These are phyloP conservation scores for Malania oleifera DNA, from an alignment of 164 flowering plant species.

Conservation along the genomic window DNA sequence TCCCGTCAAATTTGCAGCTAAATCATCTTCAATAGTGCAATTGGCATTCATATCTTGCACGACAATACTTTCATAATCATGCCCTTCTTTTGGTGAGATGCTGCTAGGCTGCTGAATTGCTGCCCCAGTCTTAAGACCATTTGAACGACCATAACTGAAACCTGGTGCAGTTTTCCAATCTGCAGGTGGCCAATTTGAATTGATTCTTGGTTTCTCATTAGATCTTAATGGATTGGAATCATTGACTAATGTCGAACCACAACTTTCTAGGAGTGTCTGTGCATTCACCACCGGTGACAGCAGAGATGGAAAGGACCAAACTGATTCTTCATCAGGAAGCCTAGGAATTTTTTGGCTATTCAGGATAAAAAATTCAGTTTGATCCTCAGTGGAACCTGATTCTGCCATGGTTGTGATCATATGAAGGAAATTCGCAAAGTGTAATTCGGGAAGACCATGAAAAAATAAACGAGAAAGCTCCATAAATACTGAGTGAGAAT, in stretches of 20 bases:
- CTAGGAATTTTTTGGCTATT: conserved; percentile 72
- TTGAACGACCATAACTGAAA: conserved; percentile 29
- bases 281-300: conserved; percentile 13
- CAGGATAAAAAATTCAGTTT: conserved; percentile 61
- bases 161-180: conserved; percentile 85
- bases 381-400: conserved; percentile 70
- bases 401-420: conserved; percentile 86
- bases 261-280: conserved; percentile 7
- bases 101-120: conserved; percentile 11
- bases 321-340: conserved; percentile 62
- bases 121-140: conserved; percentile 30
- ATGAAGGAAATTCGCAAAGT: conserved; percentile 92
- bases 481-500: conserved; percentile 67
- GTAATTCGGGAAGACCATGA: conserved; percentile 53
- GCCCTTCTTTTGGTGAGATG: not conserved
- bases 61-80: conserved; percentile 9
- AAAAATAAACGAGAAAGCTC: conserved; percentile 76
- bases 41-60: conserved; percentile 18
- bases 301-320: conserved; percentile 54
- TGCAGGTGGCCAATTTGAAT: conserved; percentile 65
- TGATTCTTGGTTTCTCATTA: conserved; percentile 29
- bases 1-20: conserved; percentile 11
- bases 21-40: conserved; percentile 28
- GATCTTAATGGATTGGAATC: conserved; percentile 21
- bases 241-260: conserved; percentile 13